phyloP scores from a whole-genome alignment of 1,284 basidiomycete genomes.

The Papiliotrema nemorosa region DNA sequence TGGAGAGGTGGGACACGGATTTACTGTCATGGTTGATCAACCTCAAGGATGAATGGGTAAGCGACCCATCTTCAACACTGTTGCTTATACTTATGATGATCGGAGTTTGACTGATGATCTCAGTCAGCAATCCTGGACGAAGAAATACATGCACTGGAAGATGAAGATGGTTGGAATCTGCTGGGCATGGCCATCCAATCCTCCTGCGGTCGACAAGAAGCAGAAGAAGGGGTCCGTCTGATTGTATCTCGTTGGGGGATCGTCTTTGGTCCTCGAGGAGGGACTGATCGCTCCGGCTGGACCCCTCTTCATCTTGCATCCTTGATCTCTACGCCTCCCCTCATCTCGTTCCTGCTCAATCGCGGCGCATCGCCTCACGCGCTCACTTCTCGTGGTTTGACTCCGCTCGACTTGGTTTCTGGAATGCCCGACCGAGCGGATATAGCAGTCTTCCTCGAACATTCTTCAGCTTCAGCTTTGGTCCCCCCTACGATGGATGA shows the following conservation, averaged over 20 bases:
- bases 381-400: conserved; percentile 69
- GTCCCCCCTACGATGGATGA: not conserved
- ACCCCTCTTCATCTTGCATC: conserved; percentile 93
- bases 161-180: conserved; percentile 78
- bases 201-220: conserved; percentile 66
- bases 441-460: conserved; percentile 69
- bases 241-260: conserved; percentile 71
- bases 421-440: conserved; percentile 73
- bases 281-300: conserved; percentile 61
- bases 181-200: conserved; percentile 76
- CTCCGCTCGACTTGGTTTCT: conserved; percentile 78
- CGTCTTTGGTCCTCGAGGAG: conserved; percentile 24
- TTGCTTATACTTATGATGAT: too few species aligned
- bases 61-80: conserved; percentile 10
- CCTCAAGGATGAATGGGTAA: conserved; percentile 34
- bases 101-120: too few species aligned
- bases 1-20: conserved; percentile 37
- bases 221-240: conserved; percentile 79
- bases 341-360: conserved; percentile 87
- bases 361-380: conserved; percentile 80
- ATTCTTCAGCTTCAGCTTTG: conserved; percentile 15
- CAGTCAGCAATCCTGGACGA: conserved; percentile 35
- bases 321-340: conserved; percentile 79
- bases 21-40: conserved; percentile 34
- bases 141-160: conserved; percentile 51